phyloP scores from a whole-genome alignment of 2,329 filamentous ascomycete genomes.

The Fusarium buxicola region DNA sequence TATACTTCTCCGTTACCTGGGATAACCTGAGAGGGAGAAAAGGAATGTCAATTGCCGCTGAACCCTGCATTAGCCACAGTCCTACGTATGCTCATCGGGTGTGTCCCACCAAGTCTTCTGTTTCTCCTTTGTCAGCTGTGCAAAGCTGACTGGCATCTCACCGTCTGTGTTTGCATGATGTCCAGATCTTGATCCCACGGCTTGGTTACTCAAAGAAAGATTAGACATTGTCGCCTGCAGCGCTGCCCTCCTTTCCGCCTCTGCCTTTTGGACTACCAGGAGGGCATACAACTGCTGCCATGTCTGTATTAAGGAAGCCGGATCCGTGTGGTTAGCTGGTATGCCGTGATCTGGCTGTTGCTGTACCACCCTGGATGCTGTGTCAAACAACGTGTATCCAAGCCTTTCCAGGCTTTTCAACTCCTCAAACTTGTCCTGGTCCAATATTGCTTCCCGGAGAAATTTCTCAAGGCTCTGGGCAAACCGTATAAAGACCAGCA shows the following conservation, averaged over 20 bases:
- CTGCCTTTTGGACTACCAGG: not conserved
- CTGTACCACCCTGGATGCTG: not conserved
- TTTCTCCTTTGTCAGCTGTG: conserved; percentile 1
- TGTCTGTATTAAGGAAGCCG: not conserved
- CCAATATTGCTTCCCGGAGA: not conserved
- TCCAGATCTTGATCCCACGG: not conserved
- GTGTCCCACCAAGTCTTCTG: conserved; percentile 9
- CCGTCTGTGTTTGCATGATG: not conserved
- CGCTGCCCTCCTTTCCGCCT: not conserved
- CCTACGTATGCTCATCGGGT: not conserved
- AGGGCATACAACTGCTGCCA: not conserved
- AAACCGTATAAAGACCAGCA: not conserved
- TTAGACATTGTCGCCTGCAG: not conserved
- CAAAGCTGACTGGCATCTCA: not conserved
- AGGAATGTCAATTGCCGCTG: too few species aligned
- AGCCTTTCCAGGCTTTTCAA: not conserved
- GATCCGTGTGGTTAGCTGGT: not conserved
- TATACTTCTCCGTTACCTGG: too few species aligned
- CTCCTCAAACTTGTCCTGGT: not conserved
- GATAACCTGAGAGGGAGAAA: too few species aligned
- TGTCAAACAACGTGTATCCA: not conserved
- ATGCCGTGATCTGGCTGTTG: not conserved
- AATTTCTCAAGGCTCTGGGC: not conserved
- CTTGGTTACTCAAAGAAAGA: not conserved
- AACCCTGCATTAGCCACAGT: too few species aligned